Percentiles rank a stretch among this genome's conserved stretches.
Evolutionary conservation across 768 basidiomycete species (phyloP).

Genomic region (Hygrophorus pudorinus): DNA sequence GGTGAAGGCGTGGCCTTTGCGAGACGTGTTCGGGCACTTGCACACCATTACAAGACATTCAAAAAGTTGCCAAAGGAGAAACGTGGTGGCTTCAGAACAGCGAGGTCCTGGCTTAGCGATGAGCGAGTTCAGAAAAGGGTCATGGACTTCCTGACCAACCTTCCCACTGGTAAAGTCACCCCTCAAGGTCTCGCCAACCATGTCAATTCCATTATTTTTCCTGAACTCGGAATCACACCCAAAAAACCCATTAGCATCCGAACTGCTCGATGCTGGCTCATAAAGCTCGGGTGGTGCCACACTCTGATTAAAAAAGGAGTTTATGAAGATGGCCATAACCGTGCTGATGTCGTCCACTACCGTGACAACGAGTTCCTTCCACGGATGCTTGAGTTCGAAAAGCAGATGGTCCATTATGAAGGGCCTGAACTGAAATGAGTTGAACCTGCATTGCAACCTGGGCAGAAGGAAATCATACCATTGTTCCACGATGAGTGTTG

Average conservation of each 20-base stretch:
- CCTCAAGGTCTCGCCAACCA: conserved; percentile 15
- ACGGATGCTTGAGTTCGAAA: conserved; percentile 13
- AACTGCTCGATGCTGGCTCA: conserved; percentile 30
- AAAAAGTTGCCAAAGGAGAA: conserved; percentile 22
- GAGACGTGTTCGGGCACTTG: conserved; percentile 18
- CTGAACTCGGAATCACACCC: conserved; percentile 18
- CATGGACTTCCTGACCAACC: conserved; percentile 14
- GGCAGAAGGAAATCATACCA: too few relatives aligned
- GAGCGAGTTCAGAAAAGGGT: conserved; percentile 11
- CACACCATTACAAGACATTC: conserved; percentile 28
- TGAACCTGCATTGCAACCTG: too few relatives aligned
- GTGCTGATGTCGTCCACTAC: conserved; percentile 25
- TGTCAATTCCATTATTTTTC: conserved; percentile 21
- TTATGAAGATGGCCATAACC: conserved; percentile 29
- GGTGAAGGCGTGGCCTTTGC: conserved; percentile 20
- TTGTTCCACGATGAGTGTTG: too few relatives aligned
- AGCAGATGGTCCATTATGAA: too few relatives aligned
- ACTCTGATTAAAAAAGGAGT: conserved; percentile 22
- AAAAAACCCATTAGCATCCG: conserved; percentile 16
- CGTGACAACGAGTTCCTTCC: conserved; percentile 19
- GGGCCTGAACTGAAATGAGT: too few relatives aligned
- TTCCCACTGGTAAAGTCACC: conserved; percentile 20
- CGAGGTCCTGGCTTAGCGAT: conserved; percentile 14
- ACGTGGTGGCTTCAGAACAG: conserved; percentile 13
- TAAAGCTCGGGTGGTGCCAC: conserved; percentile 21